Conservation (phyloP, 495 filamentous ascomycete genomes). For the Aspergillus biplanus region DNA sequence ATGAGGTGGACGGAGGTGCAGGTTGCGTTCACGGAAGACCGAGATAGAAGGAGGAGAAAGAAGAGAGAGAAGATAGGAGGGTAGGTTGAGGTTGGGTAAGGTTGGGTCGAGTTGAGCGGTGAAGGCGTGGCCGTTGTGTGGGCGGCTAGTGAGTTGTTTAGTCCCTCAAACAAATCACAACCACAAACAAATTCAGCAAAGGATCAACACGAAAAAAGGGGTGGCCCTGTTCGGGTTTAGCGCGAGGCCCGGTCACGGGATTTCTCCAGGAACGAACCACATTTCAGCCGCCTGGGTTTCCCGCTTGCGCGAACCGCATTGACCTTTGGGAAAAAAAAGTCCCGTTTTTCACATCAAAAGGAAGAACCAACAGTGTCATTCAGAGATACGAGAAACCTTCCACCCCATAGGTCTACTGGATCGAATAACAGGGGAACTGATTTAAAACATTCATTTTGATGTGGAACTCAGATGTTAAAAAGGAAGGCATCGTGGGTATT, state of each 20-base stretch:
- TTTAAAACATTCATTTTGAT: too few species aligned
- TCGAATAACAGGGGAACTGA: too few species aligned
- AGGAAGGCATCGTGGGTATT: too few species aligned
- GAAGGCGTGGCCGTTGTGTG: constrained; percentile 37
- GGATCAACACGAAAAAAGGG: constrained; percentile 26
- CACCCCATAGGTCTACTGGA: too few species aligned
- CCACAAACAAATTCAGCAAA: constrained; percentile 12
- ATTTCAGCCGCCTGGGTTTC: constrained; percentile 14
- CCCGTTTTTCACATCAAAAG: too few species aligned
- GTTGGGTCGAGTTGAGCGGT: constrained; percentile 31
- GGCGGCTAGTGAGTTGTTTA: constrained; percentile 26
- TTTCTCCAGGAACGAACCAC: constrained; percentile 41
- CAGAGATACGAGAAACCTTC: too few species aligned
- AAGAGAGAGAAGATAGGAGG: constrained; percentile 24
- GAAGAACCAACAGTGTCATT: too few species aligned
- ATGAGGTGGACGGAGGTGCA: constrained; percentile 23
- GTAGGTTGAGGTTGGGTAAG: constrained; percentile 22
- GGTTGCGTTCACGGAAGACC: constrained; percentile 30
- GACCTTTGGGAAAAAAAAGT: too few species aligned
- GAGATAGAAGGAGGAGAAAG: constrained; percentile 27
- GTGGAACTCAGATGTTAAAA: too few species aligned
- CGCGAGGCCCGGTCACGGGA: constrained; percentile 28
- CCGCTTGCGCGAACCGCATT: constrained; percentile 13
- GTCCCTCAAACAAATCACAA: constrained; percentile 9
- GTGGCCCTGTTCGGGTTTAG: constrained; percentile 31